Evolutionary conservation across 2,329 filamentous ascomycete species (phyloP), one percentile per base, ranked within the genome.

Genomic region (Volutella citrinella): DNA sequence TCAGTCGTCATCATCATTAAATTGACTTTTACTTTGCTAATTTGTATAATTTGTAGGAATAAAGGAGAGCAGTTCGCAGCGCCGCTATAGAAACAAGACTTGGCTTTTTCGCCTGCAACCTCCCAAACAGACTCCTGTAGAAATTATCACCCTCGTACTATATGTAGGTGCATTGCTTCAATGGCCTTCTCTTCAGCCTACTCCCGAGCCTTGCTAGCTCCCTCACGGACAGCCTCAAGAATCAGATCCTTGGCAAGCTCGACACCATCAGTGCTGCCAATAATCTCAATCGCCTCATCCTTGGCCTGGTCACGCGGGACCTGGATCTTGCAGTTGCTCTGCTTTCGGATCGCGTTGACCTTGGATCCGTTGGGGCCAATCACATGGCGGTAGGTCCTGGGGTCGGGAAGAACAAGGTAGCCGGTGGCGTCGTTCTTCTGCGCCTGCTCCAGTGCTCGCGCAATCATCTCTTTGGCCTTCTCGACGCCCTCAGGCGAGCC

Each of bases 251-350:
- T 89, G 30, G 93, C 93, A 61, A 85, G 76, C 64, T 96, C 87
- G 22, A 95, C 80, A 10, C 87, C 88, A 12, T 88, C 84, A 55
- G 77, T 78, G 35, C 74, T 77, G 23, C 93, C 93, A 21, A 84
- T 72, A 52, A 98, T 85, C 68, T 95, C 88, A 58, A 98, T 96
- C 5, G 91, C 87, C 63, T 96, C 90, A 30, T 76, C 74, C 45
- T 68, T 70, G 27, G 69, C 70, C 62, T 94, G 85, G 54, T 87
- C 83, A 48, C 87, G 82, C 15, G 93, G 93, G 24, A 98, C 91
- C 46, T 90, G 89, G 59, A 98, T 94, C 66, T 85, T 89, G 65
- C 90, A 96, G 35, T 86, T 87, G 32, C 89, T 96, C 70, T 93
- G 81, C 68, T 87, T 88, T 50, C 93, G 82, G 59, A 98, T 96